phyloP scores from a whole-genome alignment of 2,329 filamentous ascomycete genomes.

The Diaporthe velutina region DNA sequence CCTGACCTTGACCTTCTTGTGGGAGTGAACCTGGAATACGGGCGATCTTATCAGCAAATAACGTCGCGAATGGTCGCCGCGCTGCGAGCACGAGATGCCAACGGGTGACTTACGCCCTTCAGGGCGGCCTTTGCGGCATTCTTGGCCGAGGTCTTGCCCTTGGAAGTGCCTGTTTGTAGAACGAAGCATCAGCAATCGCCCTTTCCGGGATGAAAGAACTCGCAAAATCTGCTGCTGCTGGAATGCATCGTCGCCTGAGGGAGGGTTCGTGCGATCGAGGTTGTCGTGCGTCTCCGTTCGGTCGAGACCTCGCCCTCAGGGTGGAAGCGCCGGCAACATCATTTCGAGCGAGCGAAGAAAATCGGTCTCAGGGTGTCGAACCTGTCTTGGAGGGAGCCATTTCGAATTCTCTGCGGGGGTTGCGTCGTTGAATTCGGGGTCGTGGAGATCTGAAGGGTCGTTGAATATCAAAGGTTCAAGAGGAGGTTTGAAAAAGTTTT shows the following conservation, averaged over 20 bases:
- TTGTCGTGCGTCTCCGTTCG: slow-evolving; percentile 32
- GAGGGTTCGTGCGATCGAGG: slow-evolving; percentile 33
- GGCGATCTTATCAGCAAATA: slow-evolving; percentile 41
- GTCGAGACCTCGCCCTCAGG: slow-evolving; percentile 38
- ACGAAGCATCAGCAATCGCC: slow-evolving; percentile 79
- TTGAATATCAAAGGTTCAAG: slow-evolving; percentile 15
- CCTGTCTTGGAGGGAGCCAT: slow-evolving; percentile 41
- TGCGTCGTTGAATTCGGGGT: slow-evolving; percentile 40
- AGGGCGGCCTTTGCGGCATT: slow-evolving; percentile 96
- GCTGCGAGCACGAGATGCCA: background rate
- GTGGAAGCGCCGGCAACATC: slow-evolving; percentile 40
- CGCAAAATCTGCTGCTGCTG: slow-evolving; percentile 82
- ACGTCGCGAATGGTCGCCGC: background rate
- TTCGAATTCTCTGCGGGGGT: slow-evolving; percentile 40
- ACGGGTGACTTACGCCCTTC: slow-evolving; percentile 82
- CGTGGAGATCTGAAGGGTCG: slow-evolving; percentile 34
- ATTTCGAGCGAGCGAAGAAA: slow-evolving; percentile 37
- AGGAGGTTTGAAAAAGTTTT: slow-evolving; percentile 9
- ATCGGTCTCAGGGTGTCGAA: slow-evolving; percentile 39
- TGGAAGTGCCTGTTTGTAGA: slow-evolving; percentile 64
- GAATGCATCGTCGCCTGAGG: slow-evolving; percentile 60
- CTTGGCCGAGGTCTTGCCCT: slow-evolving; percentile 81
- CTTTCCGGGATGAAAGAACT: slow-evolving; percentile 71
- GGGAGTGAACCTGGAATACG: slow-evolving; percentile 61
- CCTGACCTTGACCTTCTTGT: slow-evolving; percentile 95